Evolutionary conservation across 148 eudicot species (phyloP), one percentile per base, ranked within the genome.

Genomic region (Silene latifolia): DNA sequence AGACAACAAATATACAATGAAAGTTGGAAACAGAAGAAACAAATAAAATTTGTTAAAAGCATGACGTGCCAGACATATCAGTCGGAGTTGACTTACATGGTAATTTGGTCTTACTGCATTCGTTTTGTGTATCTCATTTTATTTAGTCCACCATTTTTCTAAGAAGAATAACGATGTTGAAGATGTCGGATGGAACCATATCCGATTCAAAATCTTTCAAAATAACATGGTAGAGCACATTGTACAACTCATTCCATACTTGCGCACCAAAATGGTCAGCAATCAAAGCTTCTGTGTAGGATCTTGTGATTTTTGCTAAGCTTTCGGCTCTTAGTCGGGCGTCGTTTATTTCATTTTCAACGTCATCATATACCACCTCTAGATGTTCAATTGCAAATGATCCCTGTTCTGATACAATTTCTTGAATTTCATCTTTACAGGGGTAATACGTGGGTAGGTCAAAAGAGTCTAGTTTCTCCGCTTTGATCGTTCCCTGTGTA

Each of bases 381-480:
- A 74, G 1, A 57, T 27, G 20, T 35, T 73, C 75, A 13, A 83
- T 73, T 14, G 20, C 47, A 58, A 83, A 83, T 24, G 76, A 80
- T 18, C 78, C 72, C 69, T 72, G 67, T 32, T 69, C 66, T 17
- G 77, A 71, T 15, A 77, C 67, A 14, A 25, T 67, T 23, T 48
- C 71, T 54, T 80, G 57, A 51, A 83, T 69, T 46, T 83, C 86
- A 59, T 77, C 75, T 58, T 54, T 11, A 2, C 71, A 76, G n/a
- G 86, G 72, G 7, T 15, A 56, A 29, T 80, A 80, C 72, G 61
- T 59, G 15, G 83, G 86, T 4, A 83, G 20, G 18, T 80, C 67
- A 48, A 83, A 83, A 9, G 80, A 80, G 78, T 80, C 83, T 46
- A 76, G 13, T 15, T 73, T 74, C 23, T 76, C 83, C 51, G 65